These are phyloP conservation scores for Vigna trinervia DNA, from an alignment of 306 rosid genomes.

Conservation along the genomic window DNA sequence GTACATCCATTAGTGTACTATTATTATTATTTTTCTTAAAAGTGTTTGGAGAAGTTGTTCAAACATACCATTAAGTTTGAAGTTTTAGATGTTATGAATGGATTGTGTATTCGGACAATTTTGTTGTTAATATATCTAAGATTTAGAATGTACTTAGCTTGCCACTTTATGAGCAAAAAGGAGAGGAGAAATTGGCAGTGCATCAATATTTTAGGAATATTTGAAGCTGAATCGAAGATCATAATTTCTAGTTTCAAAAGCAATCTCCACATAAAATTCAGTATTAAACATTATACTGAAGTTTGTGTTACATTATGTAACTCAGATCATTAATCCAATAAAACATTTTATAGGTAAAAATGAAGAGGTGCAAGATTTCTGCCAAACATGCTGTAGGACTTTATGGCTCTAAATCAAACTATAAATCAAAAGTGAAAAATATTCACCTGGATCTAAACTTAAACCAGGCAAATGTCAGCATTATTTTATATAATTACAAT, in stretches of 20 bases:
- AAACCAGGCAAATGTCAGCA: constrained; percentile 27
- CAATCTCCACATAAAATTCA: neutral
- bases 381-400: constrained; percentile 21
- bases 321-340: neutral
- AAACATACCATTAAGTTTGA: too few relatives aligned
- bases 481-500: constrained; percentile 45
- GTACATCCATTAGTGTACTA: too few relatives aligned
- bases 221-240: neutral
- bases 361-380: constrained; percentile 27
- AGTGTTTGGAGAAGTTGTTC: too few relatives aligned
- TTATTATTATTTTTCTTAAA: too few relatives aligned
- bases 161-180: neutral
- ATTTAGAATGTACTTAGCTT: neutral
- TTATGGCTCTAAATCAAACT: constrained; percentile 24
- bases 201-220: neutral
- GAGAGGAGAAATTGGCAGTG: neutral
- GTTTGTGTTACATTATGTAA: constrained; percentile 12
- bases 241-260: neutral
- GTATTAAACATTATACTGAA: neutral
- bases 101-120: too few relatives aligned
- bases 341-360: constrained; percentile 12
- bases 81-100: too few relatives aligned
- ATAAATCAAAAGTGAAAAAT: neutral
- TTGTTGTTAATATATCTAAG: too few relatives aligned
- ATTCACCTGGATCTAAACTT: constrained; percentile 29